Evolutionary conservation across 169 alveolate species (phyloP).

Genomic region (Eimeria maxima): DNA sequence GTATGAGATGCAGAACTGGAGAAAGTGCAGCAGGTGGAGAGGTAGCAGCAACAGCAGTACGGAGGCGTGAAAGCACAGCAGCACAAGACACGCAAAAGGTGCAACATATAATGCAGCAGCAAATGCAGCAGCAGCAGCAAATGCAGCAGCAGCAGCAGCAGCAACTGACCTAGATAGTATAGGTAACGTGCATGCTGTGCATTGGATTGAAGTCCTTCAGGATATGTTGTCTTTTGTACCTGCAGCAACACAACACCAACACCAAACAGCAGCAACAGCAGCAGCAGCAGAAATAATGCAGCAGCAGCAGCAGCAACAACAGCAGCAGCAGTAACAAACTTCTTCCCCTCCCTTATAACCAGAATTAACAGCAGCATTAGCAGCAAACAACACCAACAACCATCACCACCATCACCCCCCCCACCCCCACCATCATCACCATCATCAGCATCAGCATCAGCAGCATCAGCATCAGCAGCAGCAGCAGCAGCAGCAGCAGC

Average conservation of each 20-base stretch:
- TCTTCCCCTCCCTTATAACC: too few species aligned
- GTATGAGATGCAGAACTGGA: neutral
- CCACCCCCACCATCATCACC: too few species aligned
- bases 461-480: slow-evolving; percentile 14
- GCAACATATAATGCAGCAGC: slow-evolving; percentile 62
- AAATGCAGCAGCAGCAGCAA: neutral
- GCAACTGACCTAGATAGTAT: slow-evolving; percentile 93
- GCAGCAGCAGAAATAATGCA: neutral
- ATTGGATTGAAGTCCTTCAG: slow-evolving; percentile 94
- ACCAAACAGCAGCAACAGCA: neutral
- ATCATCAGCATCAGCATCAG: neutral
- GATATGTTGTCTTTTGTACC: slow-evolving; percentile 89
- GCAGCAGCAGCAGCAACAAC: too few species aligned
- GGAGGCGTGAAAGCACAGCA: neutral
- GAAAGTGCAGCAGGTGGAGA: neutral
- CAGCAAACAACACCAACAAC: too few species aligned
- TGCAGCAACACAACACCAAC: too few species aligned
- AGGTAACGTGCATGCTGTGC: slow-evolving; percentile 97
- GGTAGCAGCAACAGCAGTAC: neutral
- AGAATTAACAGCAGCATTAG: too few species aligned
- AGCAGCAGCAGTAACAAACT: too few species aligned
- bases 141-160: neutral
- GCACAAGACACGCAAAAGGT: neutral
- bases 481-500: neutral
- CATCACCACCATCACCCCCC: too few species aligned